Percentiles rank a stretch among this genome's conserved stretches.
Evolutionary conservation across 1,139 yeast genomes (phyloP).

Genomic region (Kazachstania sp.): DNA sequence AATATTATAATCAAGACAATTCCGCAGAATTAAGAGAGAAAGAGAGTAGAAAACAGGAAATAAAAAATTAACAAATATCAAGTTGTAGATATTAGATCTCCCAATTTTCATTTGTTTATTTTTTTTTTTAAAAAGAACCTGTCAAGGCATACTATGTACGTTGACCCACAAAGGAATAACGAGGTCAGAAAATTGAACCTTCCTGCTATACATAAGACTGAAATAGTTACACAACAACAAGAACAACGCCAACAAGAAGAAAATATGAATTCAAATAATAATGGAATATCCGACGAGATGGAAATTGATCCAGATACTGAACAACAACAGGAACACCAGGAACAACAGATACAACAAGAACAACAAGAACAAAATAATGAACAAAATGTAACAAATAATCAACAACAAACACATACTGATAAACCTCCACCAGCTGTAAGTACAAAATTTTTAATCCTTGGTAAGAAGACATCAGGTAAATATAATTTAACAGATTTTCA

Average conservation of each 20-base stretch:
- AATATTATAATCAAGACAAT: no score
- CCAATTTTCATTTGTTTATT: no score
- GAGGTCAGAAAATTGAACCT: conserved; percentile 15
- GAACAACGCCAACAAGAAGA: neutral
- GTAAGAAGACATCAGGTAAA: conserved; percentile 72
- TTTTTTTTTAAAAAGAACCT: neutral
- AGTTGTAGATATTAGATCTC: no score
- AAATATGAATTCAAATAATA: neutral
- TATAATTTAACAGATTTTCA: conserved; percentile 81
- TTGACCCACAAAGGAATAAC: conserved; percentile 22
- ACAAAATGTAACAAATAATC: neutral
- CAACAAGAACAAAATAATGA: neutral
- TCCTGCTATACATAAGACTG: conserved; percentile 4
- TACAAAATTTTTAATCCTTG: conserved; percentile 21
- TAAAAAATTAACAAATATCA: no score
- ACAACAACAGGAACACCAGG: conserved; percentile 5
- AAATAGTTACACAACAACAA: conserved; percentile 1
- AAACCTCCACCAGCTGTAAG: neutral
- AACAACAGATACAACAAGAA: no score
- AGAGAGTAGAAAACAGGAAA: no score
- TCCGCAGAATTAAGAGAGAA: no score
- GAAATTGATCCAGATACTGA: neutral
- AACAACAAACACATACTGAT: neutral
- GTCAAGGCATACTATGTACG: conserved; percentile 12
- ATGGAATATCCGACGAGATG: neutral